Conservation (phyloP, 441 rosid species). For the Iberis amara region DNA sequence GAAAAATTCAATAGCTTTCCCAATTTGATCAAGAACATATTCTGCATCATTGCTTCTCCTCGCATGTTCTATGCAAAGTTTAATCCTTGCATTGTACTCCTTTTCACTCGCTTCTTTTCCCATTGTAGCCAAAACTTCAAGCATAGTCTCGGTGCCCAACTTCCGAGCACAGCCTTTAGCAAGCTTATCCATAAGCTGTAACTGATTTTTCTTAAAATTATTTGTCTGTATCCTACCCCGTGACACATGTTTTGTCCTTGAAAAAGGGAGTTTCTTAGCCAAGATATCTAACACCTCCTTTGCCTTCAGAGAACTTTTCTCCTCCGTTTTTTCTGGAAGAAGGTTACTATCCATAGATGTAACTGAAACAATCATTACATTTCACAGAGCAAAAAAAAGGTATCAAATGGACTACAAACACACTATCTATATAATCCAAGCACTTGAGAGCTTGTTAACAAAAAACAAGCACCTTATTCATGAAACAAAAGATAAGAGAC, state of each 20-base stretch:
- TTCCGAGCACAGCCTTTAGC: constrained; percentile 37
- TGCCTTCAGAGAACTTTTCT: constrained; percentile 11
- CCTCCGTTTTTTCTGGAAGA: not conserved
- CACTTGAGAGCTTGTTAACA: constrained; percentile 1
- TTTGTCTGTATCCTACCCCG: constrained; percentile 51
- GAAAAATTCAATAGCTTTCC: constrained; percentile 38
- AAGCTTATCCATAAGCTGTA: constrained; percentile 30
- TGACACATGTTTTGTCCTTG: constrained; percentile 31
- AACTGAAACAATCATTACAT: constrained; percentile 10
- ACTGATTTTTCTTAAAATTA: constrained; percentile 37
- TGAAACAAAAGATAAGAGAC: not conserved
- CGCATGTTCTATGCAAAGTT: constrained; percentile 44
- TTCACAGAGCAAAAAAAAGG: not conserved
- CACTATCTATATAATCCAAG: not conserved
- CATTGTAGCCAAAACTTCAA: constrained; percentile 46
- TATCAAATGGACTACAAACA: constrained; percentile 6
- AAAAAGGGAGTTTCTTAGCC: not conserved
- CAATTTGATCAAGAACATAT: constrained; percentile 40
- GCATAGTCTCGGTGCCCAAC: constrained; percentile 49
- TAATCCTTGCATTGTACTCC: constrained; percentile 54
- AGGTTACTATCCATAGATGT: not conserved
- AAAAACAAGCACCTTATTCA: not conserved
- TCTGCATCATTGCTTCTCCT: constrained; percentile 44
- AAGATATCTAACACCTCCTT: constrained; percentile 37
- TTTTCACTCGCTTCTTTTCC: constrained; percentile 60